Conservation (phyloP, 208 protist species). For the Trypanosoma boissoni region DNA sequence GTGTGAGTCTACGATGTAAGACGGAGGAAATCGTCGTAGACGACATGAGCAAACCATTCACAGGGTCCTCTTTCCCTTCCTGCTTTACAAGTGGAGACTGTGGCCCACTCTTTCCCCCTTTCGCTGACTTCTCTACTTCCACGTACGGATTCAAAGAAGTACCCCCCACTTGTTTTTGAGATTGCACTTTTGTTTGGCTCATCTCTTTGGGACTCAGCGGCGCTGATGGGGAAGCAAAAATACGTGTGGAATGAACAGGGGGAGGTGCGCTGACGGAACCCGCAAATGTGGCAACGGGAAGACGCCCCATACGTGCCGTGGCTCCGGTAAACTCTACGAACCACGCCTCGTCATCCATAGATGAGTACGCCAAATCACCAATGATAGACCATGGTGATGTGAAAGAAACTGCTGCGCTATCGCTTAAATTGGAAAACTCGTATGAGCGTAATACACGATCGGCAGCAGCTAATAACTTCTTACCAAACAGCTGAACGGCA, state of each 20-base stretch:
- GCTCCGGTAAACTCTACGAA: constrained; percentile 61
- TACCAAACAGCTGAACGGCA: constrained; percentile 59
- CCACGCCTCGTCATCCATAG: constrained; percentile 56
- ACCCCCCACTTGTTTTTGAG: too few relatives aligned
- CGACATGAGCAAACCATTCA: constrained; percentile 32
- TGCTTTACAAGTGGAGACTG: neutral
- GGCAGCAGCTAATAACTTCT: constrained; percentile 55
- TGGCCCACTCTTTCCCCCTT: too few relatives aligned
- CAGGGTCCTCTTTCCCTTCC: neutral
- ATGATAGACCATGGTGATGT: constrained; percentile 71
- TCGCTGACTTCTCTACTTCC: too few relatives aligned
- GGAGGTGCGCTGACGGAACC: too few relatives aligned
- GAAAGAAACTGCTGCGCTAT: constrained; percentile 28
- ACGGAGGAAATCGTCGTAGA: constrained; percentile 27
- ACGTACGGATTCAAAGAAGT: neutral
- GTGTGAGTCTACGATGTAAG: constrained; percentile 46
- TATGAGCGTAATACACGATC: constrained; percentile 51
- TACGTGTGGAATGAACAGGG: too few relatives aligned
- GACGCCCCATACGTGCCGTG: constrained; percentile 40
- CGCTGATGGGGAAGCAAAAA: too few relatives aligned
- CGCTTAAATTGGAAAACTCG: constrained; percentile 44
- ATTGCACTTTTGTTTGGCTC: too few relatives aligned
- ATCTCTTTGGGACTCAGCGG: too few relatives aligned
- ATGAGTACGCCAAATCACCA: constrained; percentile 59
- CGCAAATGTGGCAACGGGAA: too few relatives aligned